Base-by-base conservation (phyloP, 1,284 basidiomycete genomes). In the Ceratobasidium sp. region DNA sequence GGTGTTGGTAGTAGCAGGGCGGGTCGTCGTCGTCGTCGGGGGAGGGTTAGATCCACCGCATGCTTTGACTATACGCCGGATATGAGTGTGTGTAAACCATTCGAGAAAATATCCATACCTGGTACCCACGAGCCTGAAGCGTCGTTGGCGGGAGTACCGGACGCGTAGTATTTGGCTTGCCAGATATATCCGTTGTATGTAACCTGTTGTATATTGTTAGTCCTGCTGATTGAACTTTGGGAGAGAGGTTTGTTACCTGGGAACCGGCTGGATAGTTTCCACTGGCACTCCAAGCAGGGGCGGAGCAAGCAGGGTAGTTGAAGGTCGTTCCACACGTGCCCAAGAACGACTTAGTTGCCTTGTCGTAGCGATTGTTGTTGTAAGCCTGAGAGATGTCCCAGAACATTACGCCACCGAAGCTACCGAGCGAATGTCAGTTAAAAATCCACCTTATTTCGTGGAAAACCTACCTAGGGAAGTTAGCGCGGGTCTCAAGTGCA, bases 371-470 rank as follows among this genome's bases (percentile, higher is more conserved):
- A 23, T 48, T 46, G 44, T 74, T 82, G 90, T 90, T 87, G 80
- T 89, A 91, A 15, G 91, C 91, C 83, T 92, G 91, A 59, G 91
- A 92, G 54, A 88, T 89, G 82, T 92, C 92, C 91, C 91, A 93
- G 62, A 93, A 82, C 91, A 92, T 93, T 20, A 92, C 74, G 40
- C 91, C 91, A 20, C 92, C 91, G 79, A 92, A 93, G 0, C 90
- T 75, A 20, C 56, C 13, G 1, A n/a, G 20, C 17, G 56, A 6
- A 7, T n/a, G 26, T 20, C 28, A 44, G 50, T 57, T 7, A 26
- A 4, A 40, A 17, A 48, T 48, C 33, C 20, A 2, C 5, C 13
- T 52, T 17, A 2, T 61, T 1, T 56, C n/a, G 10, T 10, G 6
- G 15, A 40, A 23, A 13, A 28, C 42, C 13, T 54, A 75, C 73